Evolutionary conservation across 2,329 filamentous ascomycete species (phyloP), one percentile per base, ranked within the genome.

Genomic region (Aspergillus neotritici): DNA sequence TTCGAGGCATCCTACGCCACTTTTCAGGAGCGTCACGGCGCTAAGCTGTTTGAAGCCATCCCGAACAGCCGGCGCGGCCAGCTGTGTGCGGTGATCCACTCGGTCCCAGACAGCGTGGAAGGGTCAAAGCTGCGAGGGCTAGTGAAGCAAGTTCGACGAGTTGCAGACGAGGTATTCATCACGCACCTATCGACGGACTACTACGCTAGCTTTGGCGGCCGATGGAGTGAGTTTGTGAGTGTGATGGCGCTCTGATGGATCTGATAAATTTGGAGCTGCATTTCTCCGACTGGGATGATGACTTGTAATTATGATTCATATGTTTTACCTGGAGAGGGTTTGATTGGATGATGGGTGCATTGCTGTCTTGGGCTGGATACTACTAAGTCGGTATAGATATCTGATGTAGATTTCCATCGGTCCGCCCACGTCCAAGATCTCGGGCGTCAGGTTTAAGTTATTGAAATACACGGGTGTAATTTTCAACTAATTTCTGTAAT

Each of bases 1-100:
- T 74, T 75, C 41, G 72, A 75, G 57, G 66, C 57, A 35, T 60
- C 63, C 10, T 71, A 68, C 47, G 52, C 55, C 14, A 66, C 60
- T 14, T 71, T 68, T 53, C 55, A 63, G 31, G 54, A 62, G 31
- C 55, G 63, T 15, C 45, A 58, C 16, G 54, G 61, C 9, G 56
- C 58, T 21, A 62, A 61, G 15, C 43, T 61, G 13, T 65, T 69
- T 45, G 47, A 49, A 36, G 52, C 44, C 6, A 63, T 69, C 40
- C 46, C 59, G n/a, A 50, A 59, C 29, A 57, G 54, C 44, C 54
- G 61, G 41, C 59, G 67, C 17, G 47, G 56, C 15, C 53, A 61
- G 37, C 51, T 67, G 2, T 64, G 61, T 30, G 63, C 54, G 4
- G 56, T 71, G 28, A 59, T 71, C 46, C 66, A 70, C 56, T 66